Evolutionary conservation across 495 filamentous ascomycete genomes (phyloP).

Genomic region (Chaetomium tenue): DNA sequence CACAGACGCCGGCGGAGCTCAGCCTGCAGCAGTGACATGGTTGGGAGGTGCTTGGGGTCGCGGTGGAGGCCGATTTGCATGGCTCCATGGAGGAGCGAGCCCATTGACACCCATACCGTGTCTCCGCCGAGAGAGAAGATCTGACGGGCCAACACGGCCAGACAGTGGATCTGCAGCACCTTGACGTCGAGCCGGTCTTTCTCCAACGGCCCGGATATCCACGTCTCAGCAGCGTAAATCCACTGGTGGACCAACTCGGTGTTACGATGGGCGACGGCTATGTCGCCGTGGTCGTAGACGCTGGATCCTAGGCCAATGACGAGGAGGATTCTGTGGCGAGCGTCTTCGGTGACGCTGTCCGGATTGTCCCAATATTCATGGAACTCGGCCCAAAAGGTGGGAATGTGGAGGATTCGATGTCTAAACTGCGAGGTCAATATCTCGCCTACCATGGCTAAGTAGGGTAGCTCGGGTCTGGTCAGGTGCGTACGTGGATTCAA

Average conservation of each 20-base stretch:
- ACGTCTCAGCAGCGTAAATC: conserved; percentile 11
- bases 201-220: conserved; percentile 1
- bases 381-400: conserved; percentile 11
- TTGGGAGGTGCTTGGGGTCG: conserved; percentile 53
- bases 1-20: conserved; percentile 61
- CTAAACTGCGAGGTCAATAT: not conserved
- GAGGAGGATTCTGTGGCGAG: conserved; percentile 2
- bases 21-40: conserved; percentile 47
- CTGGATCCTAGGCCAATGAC: conserved; percentile 11
- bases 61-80: conserved; percentile 46
- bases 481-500: conserved; percentile 7
- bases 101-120: conserved; percentile 11
- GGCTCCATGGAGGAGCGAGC: conserved; percentile 7
- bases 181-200: conserved; percentile 12
- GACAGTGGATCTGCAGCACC: not conserved
- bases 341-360: not conserved
- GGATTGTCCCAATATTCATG: conserved; percentile 11
- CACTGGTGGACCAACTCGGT: conserved; percentile 8
- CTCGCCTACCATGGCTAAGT: not conserved
- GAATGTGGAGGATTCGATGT: conserved; percentile 9
- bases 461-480: not conserved
- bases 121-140: conserved; percentile 11
- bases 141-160: conserved; percentile 5
- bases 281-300: conserved; percentile 1
- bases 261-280: not conserved